Base-by-base conservation (phyloP, 768 basidiomycete genomes). In the Russula griseocarnosa region DNA sequence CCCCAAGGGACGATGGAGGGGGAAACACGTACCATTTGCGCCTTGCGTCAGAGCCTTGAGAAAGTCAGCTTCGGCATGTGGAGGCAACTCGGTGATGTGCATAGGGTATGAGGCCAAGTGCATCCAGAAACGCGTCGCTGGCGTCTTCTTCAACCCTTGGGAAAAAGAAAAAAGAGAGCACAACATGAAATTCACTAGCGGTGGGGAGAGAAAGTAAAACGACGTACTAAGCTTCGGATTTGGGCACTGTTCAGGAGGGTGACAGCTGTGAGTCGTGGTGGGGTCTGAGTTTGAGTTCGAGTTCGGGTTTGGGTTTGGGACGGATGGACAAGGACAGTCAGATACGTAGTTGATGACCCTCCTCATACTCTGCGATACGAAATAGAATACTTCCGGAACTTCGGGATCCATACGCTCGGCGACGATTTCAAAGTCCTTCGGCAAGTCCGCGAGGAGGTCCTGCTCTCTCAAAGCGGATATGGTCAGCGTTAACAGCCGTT, bases 381-480 rank as follows among this genome's bases (percentile, higher is more conserved):
- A 59, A n/a, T 59, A 55, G 26, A 59, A 64, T 34, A 50, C 57
- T 22, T 47, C 53, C 5, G 58, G 63, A 22, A 55, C 52, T 8
- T 63, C 57, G 24, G 62, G 62, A 18, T 59, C 46, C 62, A 63
- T 63, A 5, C 44, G 44, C 24, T 63, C 62, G 14, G 44, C 51
- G n/a, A 63, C 57, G n/a, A 49, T 46, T 32, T 63, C 57, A 38
- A 54, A 34, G 26, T 63, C 62, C 18, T 18, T 16, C 28, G 62
- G 62, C 22, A 63, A 53, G 24, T 49, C n/a, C 3, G 40, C 18
- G 20, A 59, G 52, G 22, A 64, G 58, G 13, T 55, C 34, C 8
- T 64, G 46, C 46, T 40, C 28, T n/a, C 16, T 38, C 46, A 55
- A 26, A 11, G 36, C 40, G 22, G 26, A 24, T 13, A 47, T 42